phyloP scores from a whole-genome alignment of 805 yeast species.

The Candida sithepensis region DNA sequence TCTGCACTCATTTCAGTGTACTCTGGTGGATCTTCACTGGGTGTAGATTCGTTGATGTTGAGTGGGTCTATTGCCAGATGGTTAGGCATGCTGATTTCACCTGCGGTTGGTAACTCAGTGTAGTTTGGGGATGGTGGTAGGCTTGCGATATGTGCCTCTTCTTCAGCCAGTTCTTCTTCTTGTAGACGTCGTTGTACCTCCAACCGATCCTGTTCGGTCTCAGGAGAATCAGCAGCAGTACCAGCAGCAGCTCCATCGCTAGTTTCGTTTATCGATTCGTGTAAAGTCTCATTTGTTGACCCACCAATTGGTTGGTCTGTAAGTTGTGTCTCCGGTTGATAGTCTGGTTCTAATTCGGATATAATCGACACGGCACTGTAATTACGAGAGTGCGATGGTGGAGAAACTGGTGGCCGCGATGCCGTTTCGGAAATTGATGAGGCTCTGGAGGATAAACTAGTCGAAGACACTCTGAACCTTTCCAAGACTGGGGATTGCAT shows the following conservation, averaged over 20 bases:
- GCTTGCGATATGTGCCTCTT: conserved; percentile 19
- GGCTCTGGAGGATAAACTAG: background rate
- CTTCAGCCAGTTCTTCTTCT: conserved; percentile 10
- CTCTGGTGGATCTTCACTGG: conserved; percentile 34
- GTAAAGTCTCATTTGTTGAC: background rate
- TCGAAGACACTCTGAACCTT: background rate
- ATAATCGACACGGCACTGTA: background rate
- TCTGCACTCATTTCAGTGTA: conserved; percentile 32
- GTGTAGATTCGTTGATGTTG: conserved; percentile 21
- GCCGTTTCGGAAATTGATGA: conserved; percentile 1
- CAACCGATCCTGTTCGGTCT: background rate
- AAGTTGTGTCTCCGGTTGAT: background rate
- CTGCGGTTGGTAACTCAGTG: conserved; percentile 22
- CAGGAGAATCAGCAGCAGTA: background rate
- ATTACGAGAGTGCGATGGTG: background rate
- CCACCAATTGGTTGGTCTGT: background rate
- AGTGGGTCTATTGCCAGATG: conserved; percentile 26
- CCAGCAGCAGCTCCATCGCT: background rate
- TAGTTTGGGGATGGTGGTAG: conserved; percentile 32
- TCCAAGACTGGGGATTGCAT: background rate
- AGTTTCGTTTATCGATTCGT: background rate
- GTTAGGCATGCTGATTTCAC: conserved; percentile 25
- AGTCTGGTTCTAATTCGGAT: too few species aligned
- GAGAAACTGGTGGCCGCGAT: background rate
- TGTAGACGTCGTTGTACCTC: background rate